These are phyloP conservation scores for Saturnispora dispora DNA, from an alignment of 805 yeast genomes.

Conservation along the genomic window DNA sequence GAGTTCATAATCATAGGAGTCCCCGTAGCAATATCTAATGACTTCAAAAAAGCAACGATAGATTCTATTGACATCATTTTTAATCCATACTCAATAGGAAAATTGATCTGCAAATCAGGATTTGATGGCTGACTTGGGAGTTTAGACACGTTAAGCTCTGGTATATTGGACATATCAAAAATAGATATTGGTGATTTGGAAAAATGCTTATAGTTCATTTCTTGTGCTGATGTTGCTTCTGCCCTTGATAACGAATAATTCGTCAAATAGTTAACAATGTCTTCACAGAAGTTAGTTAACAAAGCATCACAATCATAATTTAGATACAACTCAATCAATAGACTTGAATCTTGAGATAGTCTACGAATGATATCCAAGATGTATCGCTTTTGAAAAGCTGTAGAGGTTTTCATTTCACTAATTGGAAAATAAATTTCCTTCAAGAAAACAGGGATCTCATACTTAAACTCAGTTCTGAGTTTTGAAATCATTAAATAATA, in stretches of 20 bases:
- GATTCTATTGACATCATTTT: constrained; percentile 75
- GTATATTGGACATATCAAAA: constrained; percentile 64
- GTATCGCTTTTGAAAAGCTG: constrained; percentile 87
- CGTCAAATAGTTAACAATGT: constrained; percentile 68
- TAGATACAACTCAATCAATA: constrained; percentile 83
- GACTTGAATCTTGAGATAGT: constrained; percentile 79
- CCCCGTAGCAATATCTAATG: constrained; percentile 82
- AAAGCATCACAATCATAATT: constrained; percentile 89
- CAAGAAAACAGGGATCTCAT: constrained; percentile 89
- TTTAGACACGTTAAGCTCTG: constrained; percentile 64
- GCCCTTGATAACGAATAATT: constrained; percentile 61
- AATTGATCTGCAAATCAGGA: constrained; percentile 42
- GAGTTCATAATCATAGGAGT: constrained; percentile 26
- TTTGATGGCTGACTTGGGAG: constrained; percentile 46
- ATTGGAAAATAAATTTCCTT: constrained; percentile 92
- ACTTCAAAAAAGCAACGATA: constrained; percentile 71
- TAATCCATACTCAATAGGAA: constrained; percentile 76
- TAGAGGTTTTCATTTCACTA: constrained; percentile 82
- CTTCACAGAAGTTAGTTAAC: constrained; percentile 79
- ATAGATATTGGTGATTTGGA: constrained; percentile 28
- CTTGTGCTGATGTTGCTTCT: constrained; percentile 63
- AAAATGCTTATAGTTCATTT: constrained; percentile 41
- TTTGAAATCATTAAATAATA: constrained; percentile 84
- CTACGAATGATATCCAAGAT: constrained; percentile 73
- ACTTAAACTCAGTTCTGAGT: constrained; percentile 78